phyloP scores from a whole-genome alignment of 2,329 filamentous ascomycete species.

The Fusarium albosuccineum region DNA sequence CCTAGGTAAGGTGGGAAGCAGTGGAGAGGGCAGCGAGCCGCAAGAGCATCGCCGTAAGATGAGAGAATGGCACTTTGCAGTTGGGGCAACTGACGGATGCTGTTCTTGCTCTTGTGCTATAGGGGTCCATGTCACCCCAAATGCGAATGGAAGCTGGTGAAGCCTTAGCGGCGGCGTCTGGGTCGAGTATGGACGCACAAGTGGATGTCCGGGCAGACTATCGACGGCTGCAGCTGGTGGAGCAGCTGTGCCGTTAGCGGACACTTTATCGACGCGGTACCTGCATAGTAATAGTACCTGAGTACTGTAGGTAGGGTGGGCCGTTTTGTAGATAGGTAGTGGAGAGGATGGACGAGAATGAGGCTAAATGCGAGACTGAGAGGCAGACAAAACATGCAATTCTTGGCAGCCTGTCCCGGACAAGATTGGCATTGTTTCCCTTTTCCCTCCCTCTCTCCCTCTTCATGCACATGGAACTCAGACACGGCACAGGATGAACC shows the following conservation, averaged over 20 bases:
- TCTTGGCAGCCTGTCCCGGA: not conserved
- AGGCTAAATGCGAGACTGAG: too few species aligned
- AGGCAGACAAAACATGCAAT: too few species aligned
- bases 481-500: not conserved
- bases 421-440: not conserved
- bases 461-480: not conserved
- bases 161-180: slow-evolving; percentile 6
- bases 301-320: slow-evolving; percentile 2
- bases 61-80: slow-evolving; percentile 13
- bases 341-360: too few species aligned
- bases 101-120: slow-evolving; percentile 2
- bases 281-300: slow-evolving; percentile 40
- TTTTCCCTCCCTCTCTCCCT: too few species aligned
- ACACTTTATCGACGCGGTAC: slow-evolving; percentile 34
- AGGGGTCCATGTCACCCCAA: slow-evolving; percentile 3
- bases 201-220: not conserved
- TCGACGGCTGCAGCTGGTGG: slow-evolving; percentile 25
- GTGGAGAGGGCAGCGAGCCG: too few species aligned
- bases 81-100: slow-evolving; percentile 6
- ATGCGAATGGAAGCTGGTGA: slow-evolving; percentile 5
- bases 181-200: not conserved
- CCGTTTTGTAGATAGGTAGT: too few species aligned
- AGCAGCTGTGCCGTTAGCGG: slow-evolving; percentile 23
- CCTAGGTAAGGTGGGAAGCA: too few species aligned
- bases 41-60: not conserved